Percentiles rank a stretch among this genome's conserved stretches.
These are phyloP conservation scores for Polyplosphaeria fusca DNA, from an alignment of 495 filamentous ascomycete genomes.

Conservation along the genomic window DNA sequence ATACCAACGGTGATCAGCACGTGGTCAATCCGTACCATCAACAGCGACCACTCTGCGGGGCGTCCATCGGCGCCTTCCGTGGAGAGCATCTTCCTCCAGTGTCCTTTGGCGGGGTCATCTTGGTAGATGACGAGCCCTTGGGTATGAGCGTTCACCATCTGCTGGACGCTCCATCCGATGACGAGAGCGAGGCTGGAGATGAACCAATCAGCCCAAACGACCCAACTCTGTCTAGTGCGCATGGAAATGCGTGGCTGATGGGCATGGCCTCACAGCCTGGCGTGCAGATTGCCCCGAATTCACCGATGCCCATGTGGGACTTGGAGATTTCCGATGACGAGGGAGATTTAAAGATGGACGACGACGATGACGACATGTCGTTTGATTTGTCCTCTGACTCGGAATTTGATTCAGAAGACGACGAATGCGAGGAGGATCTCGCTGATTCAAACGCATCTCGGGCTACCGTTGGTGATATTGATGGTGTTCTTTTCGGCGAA, in stretches of 20 bases:
- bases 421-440: constrained; percentile 17
- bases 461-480: constrained; percentile 62
- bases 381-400: constrained; percentile 38
- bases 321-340: constrained; percentile 39
- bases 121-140: constrained; percentile 77
- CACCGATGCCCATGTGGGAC: constrained; percentile 11
- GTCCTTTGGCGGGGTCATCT: constrained; percentile 80
- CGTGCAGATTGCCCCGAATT: constrained; percentile 16
- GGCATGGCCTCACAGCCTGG: constrained; percentile 31
- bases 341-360: constrained; percentile 26
- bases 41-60: constrained; percentile 73
- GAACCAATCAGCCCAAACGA: constrained; percentile 22
- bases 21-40: constrained; percentile 64
- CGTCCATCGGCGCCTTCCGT: constrained; percentile 87
- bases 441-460: constrained; percentile 17
- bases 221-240: constrained; percentile 26
- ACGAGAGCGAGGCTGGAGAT: constrained; percentile 30
- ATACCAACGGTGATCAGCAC: constrained; percentile 23
- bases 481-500: constrained; percentile 72
- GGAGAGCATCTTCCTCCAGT: constrained; percentile 84
- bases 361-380: constrained; percentile 33
- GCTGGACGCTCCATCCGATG: constrained; percentile 74
- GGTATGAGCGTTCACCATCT: constrained; percentile 97
- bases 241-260: constrained; percentile 28
- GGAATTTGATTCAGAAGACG: constrained; percentile 49